Evolutionary conservation across 2,329 filamentous ascomycete species (phyloP), one percentile per base, ranked within the genome.

Genomic region (Nigrograna mackinnonii): DNA sequence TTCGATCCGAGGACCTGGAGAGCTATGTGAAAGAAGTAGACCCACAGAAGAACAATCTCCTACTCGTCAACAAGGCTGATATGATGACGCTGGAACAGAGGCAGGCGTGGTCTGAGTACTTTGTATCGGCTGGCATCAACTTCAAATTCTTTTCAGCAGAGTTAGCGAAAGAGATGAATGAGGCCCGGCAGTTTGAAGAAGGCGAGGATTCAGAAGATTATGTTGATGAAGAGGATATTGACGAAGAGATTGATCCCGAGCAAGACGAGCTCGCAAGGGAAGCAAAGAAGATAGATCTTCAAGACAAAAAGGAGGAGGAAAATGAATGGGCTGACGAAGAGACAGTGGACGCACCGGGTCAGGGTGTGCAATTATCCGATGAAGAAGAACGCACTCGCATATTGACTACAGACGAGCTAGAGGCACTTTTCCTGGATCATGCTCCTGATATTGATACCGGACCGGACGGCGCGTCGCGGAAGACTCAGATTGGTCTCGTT

Each of bases 51-150:
- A 82, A 91, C 66, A 99, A 97, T 67, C 64, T 99, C 62, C 69
- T 99, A 42, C 77, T 99, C 41, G 92, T 99, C 63, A 99, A 99
- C 78, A 99, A 99, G 78, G 91, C 94, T 34, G 94, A 99, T 72
- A 96, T 99, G 94, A 91, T 99, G 89, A 95, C 91, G 2, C 69
- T 84, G 35, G 83, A 83, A 58, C 95, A 99, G 73, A 79, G 94
- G 52, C 80, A 80, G 52, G 77, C 79, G 1, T 99, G 94, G 94
- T 91, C 91, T 3, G 82, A 87, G 55, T 90, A 96, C 64, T 89
- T 99, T 55, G 85, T 85, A 55, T 76, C 84, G 55, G 83, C 87
- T 19, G 83, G 85, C 20, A 95, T 99, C 62, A 83, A 88, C 40
- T 99, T 94, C 77, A 88, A 87, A 58, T 99, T 97, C 76, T 99